Evolutionary conservation across 352 stramenopile genomes (phyloP).

Genomic region (Globisporangium abappressorium): DNA sequence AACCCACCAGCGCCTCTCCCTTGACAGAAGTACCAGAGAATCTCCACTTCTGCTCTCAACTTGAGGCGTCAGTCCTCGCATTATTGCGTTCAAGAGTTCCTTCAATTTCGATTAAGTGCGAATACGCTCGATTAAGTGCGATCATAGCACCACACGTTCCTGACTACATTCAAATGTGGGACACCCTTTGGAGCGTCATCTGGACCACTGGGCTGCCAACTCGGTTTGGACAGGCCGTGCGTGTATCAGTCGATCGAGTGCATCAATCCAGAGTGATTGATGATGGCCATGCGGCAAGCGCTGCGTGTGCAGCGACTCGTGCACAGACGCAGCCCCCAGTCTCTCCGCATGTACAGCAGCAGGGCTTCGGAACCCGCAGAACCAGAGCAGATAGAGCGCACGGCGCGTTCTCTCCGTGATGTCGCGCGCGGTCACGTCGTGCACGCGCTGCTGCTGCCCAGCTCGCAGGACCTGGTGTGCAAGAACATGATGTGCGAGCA

Average conservation of each 20-base stretch:
- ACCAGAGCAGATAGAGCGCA: conserved; percentile 7
- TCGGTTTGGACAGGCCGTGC: background rate
- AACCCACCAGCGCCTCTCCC: too few relatives aligned
- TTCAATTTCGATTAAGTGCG: too few relatives aligned
- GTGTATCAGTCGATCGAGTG: background rate
- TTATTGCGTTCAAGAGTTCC: too few relatives aligned
- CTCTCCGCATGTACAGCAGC: background rate
- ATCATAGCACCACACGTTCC: too few relatives aligned
- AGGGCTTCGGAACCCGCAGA: background rate
- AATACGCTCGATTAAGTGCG: too few relatives aligned
- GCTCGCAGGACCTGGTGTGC: conserved; percentile 86
- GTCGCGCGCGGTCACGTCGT: conserved; percentile 58
- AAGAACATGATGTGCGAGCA: conserved; percentile 92
- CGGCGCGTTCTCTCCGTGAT: conserved; percentile 48
- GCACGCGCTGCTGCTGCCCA: conserved; percentile 59
- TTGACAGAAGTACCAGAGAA: too few relatives aligned
- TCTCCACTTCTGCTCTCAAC: too few relatives aligned
- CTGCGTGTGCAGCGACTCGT: background rate
- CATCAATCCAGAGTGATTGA: background rate
- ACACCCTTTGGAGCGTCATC: too few relatives aligned
- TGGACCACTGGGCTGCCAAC: too few relatives aligned
- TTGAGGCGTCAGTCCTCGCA: too few relatives aligned
- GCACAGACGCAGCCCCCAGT: background rate
- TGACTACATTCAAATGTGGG: too few relatives aligned
- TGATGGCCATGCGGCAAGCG: background rate